These are phyloP conservation scores for Ceratobasidium sp. DNA, from an alignment of 1,284 basidiomycete genomes.

Conservation along the genomic window DNA sequence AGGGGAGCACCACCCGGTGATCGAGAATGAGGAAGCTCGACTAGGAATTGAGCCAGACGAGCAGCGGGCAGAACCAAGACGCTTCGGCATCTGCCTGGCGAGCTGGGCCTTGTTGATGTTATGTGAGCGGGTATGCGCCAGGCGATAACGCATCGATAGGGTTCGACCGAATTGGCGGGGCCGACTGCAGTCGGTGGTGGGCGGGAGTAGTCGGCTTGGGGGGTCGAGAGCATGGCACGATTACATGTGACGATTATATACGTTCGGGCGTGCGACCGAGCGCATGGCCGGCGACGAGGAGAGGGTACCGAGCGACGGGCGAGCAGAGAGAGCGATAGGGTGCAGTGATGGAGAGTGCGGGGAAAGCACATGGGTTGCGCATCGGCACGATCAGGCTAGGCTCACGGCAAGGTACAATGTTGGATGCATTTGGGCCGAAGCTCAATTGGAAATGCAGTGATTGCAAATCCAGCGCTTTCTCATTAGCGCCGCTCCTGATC, in stretches of 20 bases:
- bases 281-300: not conserved
- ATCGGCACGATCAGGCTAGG: conserved; percentile 35
- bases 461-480: not conserved
- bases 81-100: conserved; percentile 22
- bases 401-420: not conserved
- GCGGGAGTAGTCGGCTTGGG: not conserved
- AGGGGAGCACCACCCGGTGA: conserved; percentile 3
- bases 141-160: conserved; percentile 27
- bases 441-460: conserved; percentile 12
- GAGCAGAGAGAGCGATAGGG: not conserved
- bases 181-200: not conserved
- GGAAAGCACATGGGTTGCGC: conserved; percentile 33
- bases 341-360: conserved; percentile 5
- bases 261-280: not conserved
- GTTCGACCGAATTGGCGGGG: not conserved
- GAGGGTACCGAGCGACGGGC: not conserved
- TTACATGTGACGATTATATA: not conserved
- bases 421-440: conserved; percentile 3
- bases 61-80: conserved; percentile 8
- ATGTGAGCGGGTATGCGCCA: conserved; percentile 20
- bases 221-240: no score
- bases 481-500: not conserved
- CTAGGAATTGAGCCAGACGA: conserved; percentile 11
- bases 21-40: conserved; percentile 23
- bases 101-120: not conserved